Evolutionary conservation across 148 eudicot species (phyloP).

Genomic region (Cornus kousa): DNA sequence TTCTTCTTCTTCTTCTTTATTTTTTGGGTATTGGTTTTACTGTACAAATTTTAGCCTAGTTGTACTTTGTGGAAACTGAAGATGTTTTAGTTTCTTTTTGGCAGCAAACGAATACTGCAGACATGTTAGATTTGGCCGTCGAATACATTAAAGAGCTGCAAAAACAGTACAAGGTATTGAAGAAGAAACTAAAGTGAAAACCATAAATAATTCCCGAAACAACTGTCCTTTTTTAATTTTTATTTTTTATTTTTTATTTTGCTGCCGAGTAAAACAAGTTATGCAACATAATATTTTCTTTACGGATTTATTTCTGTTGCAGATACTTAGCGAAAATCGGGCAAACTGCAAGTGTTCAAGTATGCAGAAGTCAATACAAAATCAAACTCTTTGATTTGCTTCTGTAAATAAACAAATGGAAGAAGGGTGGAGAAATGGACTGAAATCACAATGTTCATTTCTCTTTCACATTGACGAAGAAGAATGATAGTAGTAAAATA

Average conservation of each 20-base stretch:
- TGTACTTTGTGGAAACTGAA: slow-evolving; percentile 7
- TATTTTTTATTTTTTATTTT: too few species aligned
- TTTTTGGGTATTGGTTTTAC: slow-evolving; percentile 22
- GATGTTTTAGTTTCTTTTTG: slow-evolving; percentile 8
- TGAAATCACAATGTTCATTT: neutral
- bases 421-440: neutral
- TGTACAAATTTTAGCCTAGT: neutral
- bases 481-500: neutral
- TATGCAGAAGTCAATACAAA: slow-evolving; percentile 20
- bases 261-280: too few species aligned
- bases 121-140: slow-evolving; percentile 87
- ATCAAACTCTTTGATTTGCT: slow-evolving; percentile 15
- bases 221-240: neutral
- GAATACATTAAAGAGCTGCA: slow-evolving; percentile 80
- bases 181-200: neutral
- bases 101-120: slow-evolving; percentile 91
- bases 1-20: too few species aligned
- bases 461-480: neutral
- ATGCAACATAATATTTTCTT: neutral
- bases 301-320: slow-evolving; percentile 11
- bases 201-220: neutral
- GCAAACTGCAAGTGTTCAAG: slow-evolving; percentile 70
- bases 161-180: slow-evolving; percentile 58
- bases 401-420: neutral
- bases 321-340: slow-evolving; percentile 58